phyloP scores from a whole-genome alignment of 75 land plant species.

The Pinus albicaulis region DNA sequence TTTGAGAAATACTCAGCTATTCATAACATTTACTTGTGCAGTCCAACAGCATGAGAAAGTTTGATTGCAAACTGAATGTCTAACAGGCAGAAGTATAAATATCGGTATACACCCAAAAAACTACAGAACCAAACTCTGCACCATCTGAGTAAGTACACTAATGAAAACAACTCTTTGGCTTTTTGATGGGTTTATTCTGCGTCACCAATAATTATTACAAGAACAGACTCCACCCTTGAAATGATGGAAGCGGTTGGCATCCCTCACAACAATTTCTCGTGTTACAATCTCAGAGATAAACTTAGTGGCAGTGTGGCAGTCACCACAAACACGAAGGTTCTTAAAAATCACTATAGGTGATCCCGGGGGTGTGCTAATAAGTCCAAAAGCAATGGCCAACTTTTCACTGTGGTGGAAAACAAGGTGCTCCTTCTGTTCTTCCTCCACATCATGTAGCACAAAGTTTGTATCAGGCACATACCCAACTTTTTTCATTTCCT shows the following conservation, averaged over 20 bases:
- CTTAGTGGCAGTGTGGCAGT: conserved; percentile 7
- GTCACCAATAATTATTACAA: conserved; percentile 5
- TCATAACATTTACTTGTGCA: background rate
- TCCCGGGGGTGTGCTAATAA: background rate
- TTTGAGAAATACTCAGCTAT: background rate
- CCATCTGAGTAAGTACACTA: background rate
- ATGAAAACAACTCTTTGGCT: background rate
- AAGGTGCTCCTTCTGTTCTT: conserved; percentile 10
- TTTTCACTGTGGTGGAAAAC: conserved; percentile 17
- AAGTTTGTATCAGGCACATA: conserved; percentile 16
- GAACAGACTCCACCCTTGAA: conserved; percentile 10
- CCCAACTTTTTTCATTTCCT: conserved; percentile 12
- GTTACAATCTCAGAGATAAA: background rate
- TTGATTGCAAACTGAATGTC: background rate
- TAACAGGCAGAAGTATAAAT: background rate
- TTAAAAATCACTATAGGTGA: background rate
- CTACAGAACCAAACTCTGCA: background rate
- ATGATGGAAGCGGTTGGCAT: conserved; percentile 9
- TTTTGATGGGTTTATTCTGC: background rate
- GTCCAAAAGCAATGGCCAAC: conserved; percentile 13
- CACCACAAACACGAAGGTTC: conserved; percentile 8
- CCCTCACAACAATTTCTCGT: conserved; percentile 8
- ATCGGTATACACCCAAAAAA: background rate
- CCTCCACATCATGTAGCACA: conserved; percentile 17
- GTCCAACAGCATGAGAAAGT: background rate